Evolutionary conservation across 1,284 basidiomycete species (phyloP), one percentile per base, ranked within the genome.

Genomic region (Papiliotrema flavescens): DNA sequence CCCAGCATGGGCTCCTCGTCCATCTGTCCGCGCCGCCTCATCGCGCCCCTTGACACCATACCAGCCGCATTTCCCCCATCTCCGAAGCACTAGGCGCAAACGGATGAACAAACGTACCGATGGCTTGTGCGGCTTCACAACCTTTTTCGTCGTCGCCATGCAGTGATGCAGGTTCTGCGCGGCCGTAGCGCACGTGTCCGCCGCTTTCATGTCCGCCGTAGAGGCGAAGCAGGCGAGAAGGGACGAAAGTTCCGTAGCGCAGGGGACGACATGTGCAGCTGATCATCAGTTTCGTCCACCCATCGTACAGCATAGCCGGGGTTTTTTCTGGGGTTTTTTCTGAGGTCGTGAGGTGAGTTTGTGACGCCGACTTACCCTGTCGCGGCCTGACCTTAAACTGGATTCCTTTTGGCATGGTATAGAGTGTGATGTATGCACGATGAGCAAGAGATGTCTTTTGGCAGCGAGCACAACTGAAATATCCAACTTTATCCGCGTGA

Each of bases 191-290:
- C 93, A 97, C 1, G 79, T 79, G 13, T 66, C 64, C 11, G 79
- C 78, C 22, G 84, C 85, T 63, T 82, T 81, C 32, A 88, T 61
- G 73, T 96, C 91, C 32, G 80, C 79, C 2, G 84, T 82, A 17
- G 87, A 85, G n/a, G 92, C 90, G 89, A 90, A 95, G 77, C 93
- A 97, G 45, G 86, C 85, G 37, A 97, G 83, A 85, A 97, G 89
- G 49, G 84, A 78, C 13, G 86, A 81, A 55, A 96, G 81, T 74
- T 93, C 87, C 24, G 83, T 77, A 15, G 84, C 84, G 71, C 90
- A 92, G 57, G 88, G 81, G 47, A 82, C 83, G 43, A 80, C 78
- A 45, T 80, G 37, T 22, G 32, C 17, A 34, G 8, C 39, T 50
- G 49, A 17, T 11, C 20, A 49, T 19, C 36, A 19, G 48, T 13